Evolutionary conservation across 1,139 yeast species (phyloP).

Genomic region (Hyphopichia khmerensis): DNA sequence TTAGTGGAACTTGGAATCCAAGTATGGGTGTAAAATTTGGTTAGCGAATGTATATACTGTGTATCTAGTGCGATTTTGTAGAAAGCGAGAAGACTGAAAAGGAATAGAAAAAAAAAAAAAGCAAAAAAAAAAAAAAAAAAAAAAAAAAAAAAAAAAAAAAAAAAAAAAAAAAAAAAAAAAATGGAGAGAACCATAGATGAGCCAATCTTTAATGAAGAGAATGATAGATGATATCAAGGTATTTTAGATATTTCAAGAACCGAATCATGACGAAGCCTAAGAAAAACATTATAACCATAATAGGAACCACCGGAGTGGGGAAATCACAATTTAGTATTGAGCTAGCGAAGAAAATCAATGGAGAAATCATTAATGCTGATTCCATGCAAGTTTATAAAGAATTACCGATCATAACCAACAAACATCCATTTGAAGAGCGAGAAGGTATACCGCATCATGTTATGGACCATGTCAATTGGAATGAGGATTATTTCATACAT

Average conservation of each 20-base stretch:
- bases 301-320: slow-evolving; percentile 98
- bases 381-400: slow-evolving; percentile 91
- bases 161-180: neutral
- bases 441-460: slow-evolving; percentile 79
- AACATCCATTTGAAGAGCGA: slow-evolving; percentile 81
- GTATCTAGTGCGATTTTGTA: no score
- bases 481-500: slow-evolving; percentile 81
- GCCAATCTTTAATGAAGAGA: no score
- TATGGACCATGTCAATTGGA: slow-evolving; percentile 80
- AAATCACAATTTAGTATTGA: slow-evolving; percentile 81
- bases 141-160: neutral
- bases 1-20: slow-evolving; percentile 29
- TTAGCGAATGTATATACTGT: slow-evolving; percentile 3
- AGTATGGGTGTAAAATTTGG: slow-evolving; percentile 31
- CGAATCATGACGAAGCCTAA: slow-evolving; percentile 26
- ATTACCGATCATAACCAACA: slow-evolving; percentile 79
- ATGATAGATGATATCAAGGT: slow-evolving; percentile 8
- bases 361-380: slow-evolving; percentile 93
- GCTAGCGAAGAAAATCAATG: slow-evolving; percentile 71
- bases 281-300: slow-evolving; percentile 60
- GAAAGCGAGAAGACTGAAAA: no score
- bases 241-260: slow-evolving; percentile 22
- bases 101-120: no score
- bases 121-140: neutral
- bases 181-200: neutral